phyloP scores from a whole-genome alignment of 2,329 filamentous ascomycete genomes.

The Ophiostoma sp. region DNA sequence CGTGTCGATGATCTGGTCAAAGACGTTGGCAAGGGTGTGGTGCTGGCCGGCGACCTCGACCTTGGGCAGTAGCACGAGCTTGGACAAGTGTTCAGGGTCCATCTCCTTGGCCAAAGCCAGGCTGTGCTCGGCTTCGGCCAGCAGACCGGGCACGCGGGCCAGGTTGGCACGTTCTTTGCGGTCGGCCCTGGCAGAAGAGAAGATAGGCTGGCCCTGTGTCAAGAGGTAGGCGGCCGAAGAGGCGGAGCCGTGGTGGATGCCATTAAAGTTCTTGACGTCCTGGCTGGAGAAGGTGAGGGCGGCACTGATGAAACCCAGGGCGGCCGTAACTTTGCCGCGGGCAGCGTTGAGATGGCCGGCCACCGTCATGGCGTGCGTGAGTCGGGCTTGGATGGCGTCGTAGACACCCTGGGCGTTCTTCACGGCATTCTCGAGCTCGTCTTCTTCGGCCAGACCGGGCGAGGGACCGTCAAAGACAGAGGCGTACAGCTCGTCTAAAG shows the following conservation, averaged over 20 bases:
- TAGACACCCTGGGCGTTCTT: not conserved
- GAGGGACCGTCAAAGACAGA: conserved; percentile 1
- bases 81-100: not conserved
- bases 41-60: not conserved
- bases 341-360: conserved; percentile 3
- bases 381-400: conserved; percentile 17
- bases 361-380: not conserved
- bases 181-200: not conserved
- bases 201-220: not conserved
- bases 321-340: not conserved
- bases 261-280: conserved; percentile 6
- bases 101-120: conserved; percentile 7
- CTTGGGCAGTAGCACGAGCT: not conserved
- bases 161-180: not conserved
- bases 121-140: not conserved
- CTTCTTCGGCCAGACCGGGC: not conserved
- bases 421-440: not conserved
- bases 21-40: conserved; percentile 3
- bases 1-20: conserved; percentile 9
- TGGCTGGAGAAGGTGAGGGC: not conserved
- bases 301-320: not conserved
- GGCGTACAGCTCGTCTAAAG: not conserved
- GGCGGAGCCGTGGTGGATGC: not conserved
- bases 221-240: not conserved
- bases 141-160: not conserved